Evolutionary conservation across 768 basidiomycete genomes (phyloP).

Genomic region (Leccinum truebloodii): DNA sequence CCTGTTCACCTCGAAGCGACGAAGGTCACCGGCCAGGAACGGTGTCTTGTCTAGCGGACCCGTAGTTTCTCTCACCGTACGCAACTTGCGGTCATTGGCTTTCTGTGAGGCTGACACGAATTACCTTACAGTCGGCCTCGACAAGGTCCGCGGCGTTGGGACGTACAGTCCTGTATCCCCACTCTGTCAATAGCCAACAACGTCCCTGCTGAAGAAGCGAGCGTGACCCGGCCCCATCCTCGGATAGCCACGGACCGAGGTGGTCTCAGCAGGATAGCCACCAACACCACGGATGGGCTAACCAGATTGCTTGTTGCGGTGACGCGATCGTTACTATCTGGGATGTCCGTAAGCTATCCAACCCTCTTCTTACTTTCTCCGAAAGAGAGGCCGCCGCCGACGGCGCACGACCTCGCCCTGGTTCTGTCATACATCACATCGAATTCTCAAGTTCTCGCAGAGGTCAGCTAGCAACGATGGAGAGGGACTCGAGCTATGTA

Average conservation of each 20-base stretch:
- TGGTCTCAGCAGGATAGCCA: conserved; percentile 70
- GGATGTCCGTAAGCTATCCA: conserved; percentile 66
- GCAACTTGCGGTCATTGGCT: conserved; percentile 63
- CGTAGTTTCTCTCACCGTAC: conserved; percentile 57
- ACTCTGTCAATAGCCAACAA: conserved; percentile 31
- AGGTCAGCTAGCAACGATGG: conserved; percentile 68
- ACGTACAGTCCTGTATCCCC: conserved; percentile 50
- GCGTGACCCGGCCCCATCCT: conserved; percentile 33
- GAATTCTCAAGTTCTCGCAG: conserved; percentile 73
- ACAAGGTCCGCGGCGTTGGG: conserved; percentile 80
- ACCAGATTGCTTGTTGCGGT: conserved; percentile 71
- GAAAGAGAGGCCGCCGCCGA: conserved; percentile 77
- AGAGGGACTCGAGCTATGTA: conserved; percentile 58
- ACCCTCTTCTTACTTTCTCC: conserved; percentile 70
- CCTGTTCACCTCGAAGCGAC: conserved; percentile 69
- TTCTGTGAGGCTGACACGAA: conserved; percentile 69
- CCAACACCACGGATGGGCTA: conserved; percentile 65
- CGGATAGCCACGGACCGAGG: conserved; percentile 55
- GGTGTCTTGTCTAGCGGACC: conserved; percentile 58
- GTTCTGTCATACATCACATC: conserved; percentile 47
- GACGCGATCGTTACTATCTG: conserved; percentile 75
- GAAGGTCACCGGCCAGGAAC: conserved; percentile 47
- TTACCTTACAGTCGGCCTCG: conserved; percentile 76
- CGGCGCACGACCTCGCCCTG: conserved; percentile 48
- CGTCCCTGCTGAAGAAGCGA: conserved; percentile 11